Evolutionary conservation across 2,329 filamentous ascomycete genomes (phyloP).

Genomic region (Teratosphaeria zuluensis): DNA sequence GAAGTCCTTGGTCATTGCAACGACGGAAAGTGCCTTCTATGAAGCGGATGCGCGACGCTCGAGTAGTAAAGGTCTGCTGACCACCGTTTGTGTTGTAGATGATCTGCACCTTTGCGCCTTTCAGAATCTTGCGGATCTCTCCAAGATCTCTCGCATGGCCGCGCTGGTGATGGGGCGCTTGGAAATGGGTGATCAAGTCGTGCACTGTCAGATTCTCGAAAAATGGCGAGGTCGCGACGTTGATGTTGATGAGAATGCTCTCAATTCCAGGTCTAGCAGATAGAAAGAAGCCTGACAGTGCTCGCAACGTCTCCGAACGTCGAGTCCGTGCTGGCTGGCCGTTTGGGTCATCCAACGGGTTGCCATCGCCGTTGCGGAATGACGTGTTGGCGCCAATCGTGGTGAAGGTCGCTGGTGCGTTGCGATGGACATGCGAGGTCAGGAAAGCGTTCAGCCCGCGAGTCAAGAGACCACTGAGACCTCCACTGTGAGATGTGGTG

Average conservation of each 20-base stretch:
- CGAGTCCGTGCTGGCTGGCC: no score
- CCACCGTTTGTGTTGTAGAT: not conserved
- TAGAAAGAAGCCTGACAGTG: slow-evolving; percentile 9
- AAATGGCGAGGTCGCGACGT: slow-evolving; percentile 12
- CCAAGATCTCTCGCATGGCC: no score
- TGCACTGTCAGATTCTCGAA: not conserved
- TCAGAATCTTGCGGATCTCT: slow-evolving; percentile 1
- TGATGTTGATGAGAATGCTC: slow-evolving; percentile 13
- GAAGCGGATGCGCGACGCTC: not conserved
- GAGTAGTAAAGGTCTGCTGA: not conserved
- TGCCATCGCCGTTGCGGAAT: no score
- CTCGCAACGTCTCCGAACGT: not conserved
- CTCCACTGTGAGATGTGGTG: not conserved
- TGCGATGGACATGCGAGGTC: not conserved
- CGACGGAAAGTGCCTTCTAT: not conserved
- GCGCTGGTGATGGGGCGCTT: no score
- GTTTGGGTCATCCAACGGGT: not conserved
- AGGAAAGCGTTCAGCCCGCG: not conserved
- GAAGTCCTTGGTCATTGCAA: not conserved
- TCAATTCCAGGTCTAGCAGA: slow-evolving; percentile 9
- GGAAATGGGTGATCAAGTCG: no score
- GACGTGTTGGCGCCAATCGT: not conserved
- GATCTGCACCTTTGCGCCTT: slow-evolving; percentile 10
- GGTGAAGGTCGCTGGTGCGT: not conserved
- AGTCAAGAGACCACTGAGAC: not conserved